Evolutionary conservation across 108 stramenopile species (phyloP).

Genomic region (Cylindrotheca fusiformis): DNA sequence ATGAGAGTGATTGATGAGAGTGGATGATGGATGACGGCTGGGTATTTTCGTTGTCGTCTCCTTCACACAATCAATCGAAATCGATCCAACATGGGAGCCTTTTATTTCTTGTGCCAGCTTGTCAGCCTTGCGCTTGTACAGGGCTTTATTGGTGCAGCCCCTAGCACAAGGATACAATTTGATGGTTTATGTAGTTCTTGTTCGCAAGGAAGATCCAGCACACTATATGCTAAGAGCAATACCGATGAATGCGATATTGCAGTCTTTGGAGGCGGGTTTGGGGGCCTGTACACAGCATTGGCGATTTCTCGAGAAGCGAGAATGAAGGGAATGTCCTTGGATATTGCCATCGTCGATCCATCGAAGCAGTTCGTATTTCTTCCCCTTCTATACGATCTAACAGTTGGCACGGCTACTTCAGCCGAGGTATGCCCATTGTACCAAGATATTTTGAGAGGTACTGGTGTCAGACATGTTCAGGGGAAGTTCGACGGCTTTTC

Average conservation of each 20-base stretch:
- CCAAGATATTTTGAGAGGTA: conserved; percentile 46
- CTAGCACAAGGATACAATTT: too few relatives aligned
- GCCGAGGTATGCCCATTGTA: conserved; percentile 65
- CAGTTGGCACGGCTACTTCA: conserved; percentile 54
- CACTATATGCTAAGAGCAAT: background rate
- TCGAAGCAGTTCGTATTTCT: conserved; percentile 85
- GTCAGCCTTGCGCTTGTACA: too few relatives aligned
- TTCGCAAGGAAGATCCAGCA: background rate
- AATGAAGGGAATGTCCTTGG: conserved; percentile 25
- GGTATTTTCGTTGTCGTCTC: too few relatives aligned
- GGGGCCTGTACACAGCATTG: conserved; percentile 62
- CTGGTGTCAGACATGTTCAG: conserved; percentile 32
- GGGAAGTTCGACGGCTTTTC: conserved; percentile 48
- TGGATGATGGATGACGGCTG: too few relatives aligned
- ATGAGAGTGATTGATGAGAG: too few relatives aligned
- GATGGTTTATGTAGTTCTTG: background rate
- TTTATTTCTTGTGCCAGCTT: too few relatives aligned
- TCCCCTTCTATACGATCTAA: conserved; percentile 84
- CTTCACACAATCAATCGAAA: too few relatives aligned
- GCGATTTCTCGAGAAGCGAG: conserved; percentile 40
- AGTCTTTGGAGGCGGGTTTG: conserved; percentile 68
- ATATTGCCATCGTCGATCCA: conserved; percentile 74
- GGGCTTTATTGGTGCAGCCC: too few relatives aligned
- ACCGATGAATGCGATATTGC: conserved; percentile 36
- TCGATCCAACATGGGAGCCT: too few relatives aligned